Evolutionary conservation across 2,329 filamentous ascomycete species (phyloP).

Genomic region (Aspergillus ochraceoroseus): DNA sequence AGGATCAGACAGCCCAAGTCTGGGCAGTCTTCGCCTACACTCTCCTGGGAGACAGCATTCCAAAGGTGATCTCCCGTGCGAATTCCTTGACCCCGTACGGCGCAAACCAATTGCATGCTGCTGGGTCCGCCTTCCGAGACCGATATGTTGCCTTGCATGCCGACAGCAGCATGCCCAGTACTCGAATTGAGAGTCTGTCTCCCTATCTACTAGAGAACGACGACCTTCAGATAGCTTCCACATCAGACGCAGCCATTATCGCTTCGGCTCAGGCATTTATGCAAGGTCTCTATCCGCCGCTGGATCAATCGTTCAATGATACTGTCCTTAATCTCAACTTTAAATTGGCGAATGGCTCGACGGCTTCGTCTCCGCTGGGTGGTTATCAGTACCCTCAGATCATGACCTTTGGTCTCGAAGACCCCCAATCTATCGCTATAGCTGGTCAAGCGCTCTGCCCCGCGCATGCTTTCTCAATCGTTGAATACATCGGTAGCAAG

Average conservation of each 20-base stretch:
- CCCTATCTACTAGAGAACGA: slow-evolving; percentile 43
- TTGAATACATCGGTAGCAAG: slow-evolving; percentile 41
- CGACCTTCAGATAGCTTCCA: slow-evolving; percentile 47
- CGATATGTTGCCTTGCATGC: slow-evolving; percentile 47
- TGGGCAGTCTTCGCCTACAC: slow-evolving; percentile 53
- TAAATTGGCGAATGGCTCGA: slow-evolving; percentile 47
- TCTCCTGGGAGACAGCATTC: slow-evolving; percentile 53
- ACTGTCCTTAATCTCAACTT: slow-evolving; percentile 35
- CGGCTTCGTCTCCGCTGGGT: slow-evolving; percentile 46
- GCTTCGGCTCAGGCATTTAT: slow-evolving; percentile 58
- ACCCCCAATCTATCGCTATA: slow-evolving; percentile 50
- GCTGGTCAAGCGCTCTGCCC: slow-evolving; percentile 47
- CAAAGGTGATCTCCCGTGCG: slow-evolving; percentile 37
- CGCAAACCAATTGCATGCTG: slow-evolving; percentile 50
- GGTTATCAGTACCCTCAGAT: slow-evolving; percentile 57
- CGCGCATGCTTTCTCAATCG: slow-evolving; percentile 33
- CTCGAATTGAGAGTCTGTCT: slow-evolving; percentile 45
- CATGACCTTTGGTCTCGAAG: slow-evolving; percentile 40
- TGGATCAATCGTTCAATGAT: slow-evolving; percentile 32
- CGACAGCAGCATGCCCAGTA: slow-evolving; percentile 24
- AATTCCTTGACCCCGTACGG: slow-evolving; percentile 50
- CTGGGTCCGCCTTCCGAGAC: slow-evolving; percentile 50
- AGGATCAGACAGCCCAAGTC: slow-evolving; percentile 33
- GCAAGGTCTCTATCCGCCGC: slow-evolving; percentile 57
- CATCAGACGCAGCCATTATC: slow-evolving; percentile 46